Evolutionary conservation across 345 rosid genomes (phyloP).

Genomic region (Alliaria petiolata): DNA sequence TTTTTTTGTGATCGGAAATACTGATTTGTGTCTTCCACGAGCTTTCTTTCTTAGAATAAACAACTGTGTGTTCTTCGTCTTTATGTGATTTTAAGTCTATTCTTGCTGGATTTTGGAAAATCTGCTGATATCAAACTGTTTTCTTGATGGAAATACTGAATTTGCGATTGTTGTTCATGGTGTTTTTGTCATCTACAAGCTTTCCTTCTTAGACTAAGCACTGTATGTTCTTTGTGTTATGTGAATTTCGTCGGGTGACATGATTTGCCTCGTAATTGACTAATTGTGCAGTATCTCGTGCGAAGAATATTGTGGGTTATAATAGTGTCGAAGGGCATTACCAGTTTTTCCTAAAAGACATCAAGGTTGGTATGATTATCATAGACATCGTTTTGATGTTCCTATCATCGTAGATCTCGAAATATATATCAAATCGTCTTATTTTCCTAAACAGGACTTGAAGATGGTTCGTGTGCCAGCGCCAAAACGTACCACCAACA

Average conservation of each 20-base stretch:
- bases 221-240: not conserved
- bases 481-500: not conserved
- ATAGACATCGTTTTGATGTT: not conserved
- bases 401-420: not conserved
- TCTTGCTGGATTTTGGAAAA: not conserved
- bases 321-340: not conserved
- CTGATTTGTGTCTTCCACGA: not conserved
- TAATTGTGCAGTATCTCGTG: not conserved
- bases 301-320: not conserved
- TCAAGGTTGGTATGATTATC: not conserved
- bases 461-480: not conserved
- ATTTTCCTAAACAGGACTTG: not conserved
- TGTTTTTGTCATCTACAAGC: not conserved
- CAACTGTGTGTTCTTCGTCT: not conserved
- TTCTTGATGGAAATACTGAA: not conserved
- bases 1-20: not conserved
- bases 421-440: not conserved
- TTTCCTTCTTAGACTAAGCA: not conserved
- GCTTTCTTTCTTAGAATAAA: not conserved
- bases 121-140: too few species aligned
- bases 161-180: not conserved
- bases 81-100: not conserved
- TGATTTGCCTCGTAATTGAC: not conserved
- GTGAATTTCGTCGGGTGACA: not conserved
- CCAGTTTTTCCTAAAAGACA: not conserved